Evolutionary conservation across 2,329 filamentous ascomycete genomes (phyloP), one percentile per base, ranked within the genome.

Genomic region (Eutypa lata): DNA sequence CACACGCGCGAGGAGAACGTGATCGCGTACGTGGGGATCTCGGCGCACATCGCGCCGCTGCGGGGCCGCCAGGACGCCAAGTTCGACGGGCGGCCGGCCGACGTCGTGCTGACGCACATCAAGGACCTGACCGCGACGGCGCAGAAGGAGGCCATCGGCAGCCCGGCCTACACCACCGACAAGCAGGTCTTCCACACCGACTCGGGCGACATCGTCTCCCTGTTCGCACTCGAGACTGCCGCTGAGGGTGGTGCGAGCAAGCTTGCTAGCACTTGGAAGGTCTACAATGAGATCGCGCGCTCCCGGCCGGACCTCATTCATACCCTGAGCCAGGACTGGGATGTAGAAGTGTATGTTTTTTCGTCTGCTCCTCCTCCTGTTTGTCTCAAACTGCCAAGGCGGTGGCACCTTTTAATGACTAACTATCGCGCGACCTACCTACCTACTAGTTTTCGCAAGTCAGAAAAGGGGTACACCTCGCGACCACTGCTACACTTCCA

Each of bases 131-230:
- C 58, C 18, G 54, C 57, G 11, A 51, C 59, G 3, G 53, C 53
- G 1, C 63, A 68, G 16, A 65, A 63, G 18, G 67, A 65, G 24
- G 68, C 71, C 3, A 84, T 86, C 47, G 81, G 82, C 2, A 76
- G 77, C 1, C 82, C 82, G 0, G 80, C 81, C 0, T 84, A 83
- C 64, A 84, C 81, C 0, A 72, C 78, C 0, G 82, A 86, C 52
- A 84, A 83, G 62, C 83, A 83, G 63, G 77, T 80, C 6, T 86
- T 86, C 59, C 84, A 87, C 64, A 87, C 81, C 0, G 83, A 87
- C 59, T 62, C 65, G 0, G 77, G 83, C 8, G 84, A 88, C 58
- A 73, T 87, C 2, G 74, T 88, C 19, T 78, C 80, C 2, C 69
- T 87, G 7, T 79, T 83, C 47, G 78, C 77, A 1, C 73, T 86